Conservation (phyloP, 2,329 filamentous ascomycete genomes). For the Peltaster fructicola region DNA sequence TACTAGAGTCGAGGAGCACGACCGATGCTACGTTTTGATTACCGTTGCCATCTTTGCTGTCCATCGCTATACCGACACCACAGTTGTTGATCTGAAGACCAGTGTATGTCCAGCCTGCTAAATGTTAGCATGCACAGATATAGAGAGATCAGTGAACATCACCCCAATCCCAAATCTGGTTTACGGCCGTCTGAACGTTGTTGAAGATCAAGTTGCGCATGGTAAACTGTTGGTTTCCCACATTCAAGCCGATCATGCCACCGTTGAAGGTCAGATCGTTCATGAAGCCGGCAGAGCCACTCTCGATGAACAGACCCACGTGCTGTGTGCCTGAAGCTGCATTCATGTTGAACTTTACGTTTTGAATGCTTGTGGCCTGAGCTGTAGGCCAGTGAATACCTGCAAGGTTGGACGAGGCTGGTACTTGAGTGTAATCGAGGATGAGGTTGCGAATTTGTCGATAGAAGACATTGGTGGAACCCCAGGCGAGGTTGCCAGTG, state of each 20-base stretch:
- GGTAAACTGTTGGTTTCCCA: constrained; percentile 36
- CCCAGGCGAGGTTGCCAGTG: constrained; percentile 29
- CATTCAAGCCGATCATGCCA: constrained; percentile 22
- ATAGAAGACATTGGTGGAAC: constrained; percentile 46
- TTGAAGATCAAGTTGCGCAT: constrained; percentile 38
- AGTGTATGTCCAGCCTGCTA: constrained; percentile 22
- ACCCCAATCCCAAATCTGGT: constrained; percentile 44
- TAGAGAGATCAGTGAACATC: too few relatives aligned
- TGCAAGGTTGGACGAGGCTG: constrained; percentile 22
- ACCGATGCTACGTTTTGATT: constrained; percentile 36
- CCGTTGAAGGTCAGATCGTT: constrained; percentile 28
- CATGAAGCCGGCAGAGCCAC: constrained; percentile 29
- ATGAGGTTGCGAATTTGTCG: constrained; percentile 48
- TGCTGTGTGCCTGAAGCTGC: constrained; percentile 28
- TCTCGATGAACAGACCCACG: constrained; percentile 26
- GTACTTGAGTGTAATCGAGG: constrained; percentile 39
- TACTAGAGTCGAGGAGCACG: constrained; percentile 37
- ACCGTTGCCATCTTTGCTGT: constrained; percentile 18
- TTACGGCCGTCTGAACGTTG: constrained; percentile 34
- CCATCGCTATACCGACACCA: constrained; percentile 34
- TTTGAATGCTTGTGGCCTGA: constrained; percentile 29
- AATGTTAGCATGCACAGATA: too few relatives aligned
- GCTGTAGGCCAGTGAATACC: constrained; percentile 29
- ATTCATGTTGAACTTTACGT: constrained; percentile 28
- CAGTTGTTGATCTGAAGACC: constrained; percentile 35